Evolutionary conservation across 495 filamentous ascomycete species (phyloP).

Genomic region (Aspergillus incahuasiensis): DNA sequence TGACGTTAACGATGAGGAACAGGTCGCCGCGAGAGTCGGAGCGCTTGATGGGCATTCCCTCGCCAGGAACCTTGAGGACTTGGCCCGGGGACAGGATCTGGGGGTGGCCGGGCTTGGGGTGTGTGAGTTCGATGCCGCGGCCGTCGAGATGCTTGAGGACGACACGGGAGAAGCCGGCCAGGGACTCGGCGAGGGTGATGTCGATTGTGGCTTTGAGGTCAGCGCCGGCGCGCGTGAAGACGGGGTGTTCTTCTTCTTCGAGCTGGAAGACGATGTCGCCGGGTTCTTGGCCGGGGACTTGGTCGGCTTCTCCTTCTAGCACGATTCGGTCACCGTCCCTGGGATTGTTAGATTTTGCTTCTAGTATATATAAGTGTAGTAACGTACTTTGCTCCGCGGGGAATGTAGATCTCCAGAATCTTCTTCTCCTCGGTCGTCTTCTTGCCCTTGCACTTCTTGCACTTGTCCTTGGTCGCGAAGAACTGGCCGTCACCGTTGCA

Average conservation of each 20-base stretch:
- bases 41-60: slow-evolving; percentile 92
- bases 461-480: slow-evolving; percentile 91
- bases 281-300: slow-evolving; percentile 83
- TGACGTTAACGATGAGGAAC: slow-evolving; percentile 78
- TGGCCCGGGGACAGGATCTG: slow-evolving; percentile 75
- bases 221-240: slow-evolving; percentile 74
- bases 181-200: slow-evolving; percentile 75
- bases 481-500: slow-evolving; percentile 79
- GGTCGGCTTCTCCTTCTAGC: slow-evolving; percentile 90
- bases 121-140: slow-evolving; percentile 75
- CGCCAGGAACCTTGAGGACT: slow-evolving; percentile 74
- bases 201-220: slow-evolving; percentile 77
- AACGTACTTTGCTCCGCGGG: slow-evolving; percentile 67
- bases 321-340: slow-evolving; percentile 85
- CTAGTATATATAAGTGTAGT: neutral
- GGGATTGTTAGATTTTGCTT: slow-evolving; percentile 16
- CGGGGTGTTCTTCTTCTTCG: slow-evolving; percentile 72
- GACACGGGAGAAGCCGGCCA: slow-evolving; percentile 85
- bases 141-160: slow-evolving; percentile 93
- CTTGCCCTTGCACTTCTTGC: slow-evolving; percentile 96
- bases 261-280: slow-evolving; percentile 90
- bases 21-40: slow-evolving; percentile 80
- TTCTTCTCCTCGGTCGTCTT: slow-evolving; percentile 79
- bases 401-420: slow-evolving; percentile 92
- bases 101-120: slow-evolving; percentile 58